Evolutionary conservation across 2,329 filamentous ascomycete genomes (phyloP).

Genomic region (Parafenestella ontariensis): DNA sequence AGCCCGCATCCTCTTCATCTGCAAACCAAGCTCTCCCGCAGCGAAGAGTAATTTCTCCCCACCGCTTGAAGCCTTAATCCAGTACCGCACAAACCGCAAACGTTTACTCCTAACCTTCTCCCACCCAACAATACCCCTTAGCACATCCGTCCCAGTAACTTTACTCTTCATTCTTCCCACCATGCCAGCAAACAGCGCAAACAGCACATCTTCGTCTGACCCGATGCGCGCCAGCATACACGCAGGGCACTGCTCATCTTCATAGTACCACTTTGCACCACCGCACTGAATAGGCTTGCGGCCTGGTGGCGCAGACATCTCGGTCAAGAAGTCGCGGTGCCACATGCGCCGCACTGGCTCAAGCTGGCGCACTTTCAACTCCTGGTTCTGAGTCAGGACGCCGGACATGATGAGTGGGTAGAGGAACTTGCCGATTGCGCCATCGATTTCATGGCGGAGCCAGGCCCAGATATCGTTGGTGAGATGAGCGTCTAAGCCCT

Average conservation of each 20-base stretch:
- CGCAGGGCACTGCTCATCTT: constrained; percentile 32
- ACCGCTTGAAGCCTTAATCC: constrained; percentile 19
- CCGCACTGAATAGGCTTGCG: constrained; percentile 21
- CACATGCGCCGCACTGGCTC: constrained; percentile 42
- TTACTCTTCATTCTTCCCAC: constrained; percentile 22
- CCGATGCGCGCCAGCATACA: constrained; percentile 43
- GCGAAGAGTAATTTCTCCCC: constrained; percentile 15
- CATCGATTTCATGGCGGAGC: constrained; percentile 32
- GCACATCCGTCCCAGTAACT: background rate
- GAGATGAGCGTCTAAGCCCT: constrained; percentile 25
- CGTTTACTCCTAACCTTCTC: constrained; percentile 25
- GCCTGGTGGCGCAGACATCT: constrained; percentile 20
- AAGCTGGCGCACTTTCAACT: constrained; percentile 28
- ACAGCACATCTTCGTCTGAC: constrained; percentile 26
- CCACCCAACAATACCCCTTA: constrained; percentile 8
- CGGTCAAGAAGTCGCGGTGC: constrained; percentile 20
- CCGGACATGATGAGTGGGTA: constrained; percentile 33
- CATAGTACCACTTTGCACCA: constrained; percentile 27
- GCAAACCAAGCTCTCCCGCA: constrained; percentile 30
- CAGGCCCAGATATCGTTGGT: constrained; percentile 31
- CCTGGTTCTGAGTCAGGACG: constrained; percentile 20
- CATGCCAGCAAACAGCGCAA: constrained; percentile 37
- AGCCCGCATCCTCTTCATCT: constrained; percentile 21
- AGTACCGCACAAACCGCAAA: constrained; percentile 33
- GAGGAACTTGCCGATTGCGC: constrained; percentile 30